Evolutionary conservation across 345 rosid species (phyloP).

Genomic region (Dimocarpus longan): DNA sequence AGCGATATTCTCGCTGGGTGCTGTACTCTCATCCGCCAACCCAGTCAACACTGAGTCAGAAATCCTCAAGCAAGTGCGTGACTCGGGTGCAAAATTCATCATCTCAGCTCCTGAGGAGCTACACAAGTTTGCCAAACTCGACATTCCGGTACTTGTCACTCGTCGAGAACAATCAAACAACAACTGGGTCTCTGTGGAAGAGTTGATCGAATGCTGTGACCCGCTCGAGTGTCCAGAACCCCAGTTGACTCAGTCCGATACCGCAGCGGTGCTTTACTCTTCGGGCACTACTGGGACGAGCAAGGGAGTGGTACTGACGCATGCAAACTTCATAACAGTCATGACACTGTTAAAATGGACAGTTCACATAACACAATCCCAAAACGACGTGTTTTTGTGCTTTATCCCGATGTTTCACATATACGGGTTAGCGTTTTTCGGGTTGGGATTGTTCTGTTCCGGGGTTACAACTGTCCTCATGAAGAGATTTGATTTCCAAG

Average conservation of each 20-base stretch:
- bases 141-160: constrained; percentile 39
- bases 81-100: constrained; percentile 53
- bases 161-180: constrained; percentile 15
- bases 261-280: constrained; percentile 61
- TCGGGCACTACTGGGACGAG: constrained; percentile 73
- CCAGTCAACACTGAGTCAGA: constrained; percentile 55
- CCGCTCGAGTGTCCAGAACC: constrained; percentile 26
- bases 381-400: constrained; percentile 48
- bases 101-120: constrained; percentile 51
- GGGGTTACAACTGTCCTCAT: constrained; percentile 52
- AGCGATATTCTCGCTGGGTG: constrained; percentile 55
- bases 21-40: constrained; percentile 57
- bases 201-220: constrained; percentile 46
- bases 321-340: constrained; percentile 50
- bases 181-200: constrained; percentile 40
- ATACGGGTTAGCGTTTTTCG: constrained; percentile 66
- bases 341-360: constrained; percentile 50
- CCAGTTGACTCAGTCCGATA: constrained; percentile 43
- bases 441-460: constrained; percentile 43
- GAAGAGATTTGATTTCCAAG: constrained; percentile 47
- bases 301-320: constrained; percentile 64
- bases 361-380: constrained; percentile 35
- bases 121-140: constrained; percentile 41
- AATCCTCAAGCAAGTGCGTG: constrained; percentile 50
- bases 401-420: constrained; percentile 64